Base-by-base conservation (phyloP, 768 basidiomycete species). In the Kwoniella dendrophila region DNA sequence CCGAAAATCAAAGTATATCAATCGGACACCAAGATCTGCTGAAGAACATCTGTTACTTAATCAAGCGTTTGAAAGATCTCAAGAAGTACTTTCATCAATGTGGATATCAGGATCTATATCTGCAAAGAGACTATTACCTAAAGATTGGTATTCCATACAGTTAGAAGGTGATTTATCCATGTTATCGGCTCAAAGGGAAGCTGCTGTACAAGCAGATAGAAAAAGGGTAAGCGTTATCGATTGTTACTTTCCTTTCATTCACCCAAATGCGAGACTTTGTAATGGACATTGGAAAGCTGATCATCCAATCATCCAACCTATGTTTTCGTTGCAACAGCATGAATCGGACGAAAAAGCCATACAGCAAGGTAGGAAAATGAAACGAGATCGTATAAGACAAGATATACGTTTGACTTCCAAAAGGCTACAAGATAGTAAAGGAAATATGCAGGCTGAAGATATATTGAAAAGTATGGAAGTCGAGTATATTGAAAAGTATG, bases 201-300 rank as follows among this genome's bases (percentile, higher is more conserved):
- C 49, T 7, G 33, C 49, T 2, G 22, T 51, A 11, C 18, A 14
- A 36, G 49, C 49, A 2, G 29, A 51, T 33, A 7, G 22, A 11
- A 51, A 20, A 12, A 32, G 49, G 32, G 49, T 51, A 30, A 51
- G 49, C 24, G n/a, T n/a, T n/a, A n/a, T n/a, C n/a, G n/a, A n/a
- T n/a, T n/a, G n/a, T n/a, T n/a, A n/a, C n/a, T n/a, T n/a, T n/a
- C n/a, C 38, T 10, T 20, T 40, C 38, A 16, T 40, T 40, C 38
- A 40, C 38, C 38, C 12, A 40, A n/a, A n/a, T n/a, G n/a, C n/a
- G n/a, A n/a, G n/a, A 36, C 34, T 36, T 36, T 36, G 34, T 36
- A 36, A 36, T 36, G n/a, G n/a, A n/a, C n/a, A n/a, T n/a, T n/a
- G n/a, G n/a, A n/a, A n/a, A n/a, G n/a, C n/a, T n/a, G 44, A n/a